Percentiles rank a stretch among this genome's conserved stretches.
Conservation (phyloP, 139 green algal species). For the Raphidocelis subcapitata region DNA sequence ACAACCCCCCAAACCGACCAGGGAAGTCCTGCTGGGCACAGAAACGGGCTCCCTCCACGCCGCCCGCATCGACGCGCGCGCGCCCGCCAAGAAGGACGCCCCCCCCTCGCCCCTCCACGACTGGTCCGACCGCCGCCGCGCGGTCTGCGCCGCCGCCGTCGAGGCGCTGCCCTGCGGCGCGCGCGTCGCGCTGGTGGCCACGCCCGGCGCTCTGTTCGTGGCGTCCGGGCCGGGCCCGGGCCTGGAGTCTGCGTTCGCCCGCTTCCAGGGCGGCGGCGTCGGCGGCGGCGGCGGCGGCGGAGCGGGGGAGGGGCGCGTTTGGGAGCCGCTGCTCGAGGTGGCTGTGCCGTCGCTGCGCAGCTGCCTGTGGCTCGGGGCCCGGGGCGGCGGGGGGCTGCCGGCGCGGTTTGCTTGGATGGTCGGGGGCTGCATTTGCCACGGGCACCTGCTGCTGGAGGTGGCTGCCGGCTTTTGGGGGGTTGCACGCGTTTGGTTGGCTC, state of each 20-base stretch:
- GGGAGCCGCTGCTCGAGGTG: constrained; percentile 39
- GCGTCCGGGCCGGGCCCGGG: background rate
- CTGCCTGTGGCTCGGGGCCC: constrained; percentile 38
- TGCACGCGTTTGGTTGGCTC: too few species aligned
- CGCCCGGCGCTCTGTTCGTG: constrained; percentile 55
- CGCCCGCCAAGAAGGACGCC: constrained; percentile 52
- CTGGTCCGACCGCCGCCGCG: constrained; percentile 15
- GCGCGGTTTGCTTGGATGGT: constrained; percentile 51
- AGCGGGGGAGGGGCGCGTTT: background rate
- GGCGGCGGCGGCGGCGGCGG: too few species aligned
- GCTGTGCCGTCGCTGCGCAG: constrained; percentile 31
- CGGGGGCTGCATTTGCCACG: constrained; percentile 41
- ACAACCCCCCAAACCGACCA: too few species aligned
- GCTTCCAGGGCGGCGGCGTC: background rate
- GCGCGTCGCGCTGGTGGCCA: constrained; percentile 60
- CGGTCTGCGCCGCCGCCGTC: constrained; percentile 17
- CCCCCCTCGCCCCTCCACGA: constrained; percentile 37
- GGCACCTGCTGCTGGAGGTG: constrained; percentile 35
- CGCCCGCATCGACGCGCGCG: constrained; percentile 51
- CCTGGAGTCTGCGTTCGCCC: background rate
- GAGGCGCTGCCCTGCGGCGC: constrained; percentile 23
- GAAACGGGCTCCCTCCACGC: constrained; percentile 53
- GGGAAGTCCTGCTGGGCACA: constrained; percentile 67
- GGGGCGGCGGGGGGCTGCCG: constrained; percentile 5
- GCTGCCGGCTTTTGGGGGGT: background rate